Evolutionary conservation across 2,329 filamentous ascomycete genomes (phyloP).

Genomic region (Byssothecium circinans): DNA sequence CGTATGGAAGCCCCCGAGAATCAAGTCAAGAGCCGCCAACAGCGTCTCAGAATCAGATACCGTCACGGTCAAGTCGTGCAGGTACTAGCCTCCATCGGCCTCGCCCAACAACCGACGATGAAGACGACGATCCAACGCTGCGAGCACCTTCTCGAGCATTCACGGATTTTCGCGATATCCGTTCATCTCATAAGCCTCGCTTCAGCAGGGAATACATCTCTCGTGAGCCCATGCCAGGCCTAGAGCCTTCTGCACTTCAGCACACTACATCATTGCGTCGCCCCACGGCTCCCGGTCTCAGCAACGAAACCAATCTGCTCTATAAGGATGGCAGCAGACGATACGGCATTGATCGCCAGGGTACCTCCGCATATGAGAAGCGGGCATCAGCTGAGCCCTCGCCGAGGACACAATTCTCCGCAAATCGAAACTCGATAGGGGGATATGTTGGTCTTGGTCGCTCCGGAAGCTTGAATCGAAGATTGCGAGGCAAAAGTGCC

Average conservation of each 20-base stretch:
- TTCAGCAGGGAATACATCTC: conserved; percentile 41
- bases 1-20: conserved; percentile 31
- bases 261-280: conserved; percentile 32
- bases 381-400: conserved; percentile 24
- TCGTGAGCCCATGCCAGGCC: conserved; percentile 41
- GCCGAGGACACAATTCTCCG: conserved; percentile 27
- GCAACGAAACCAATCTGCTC: conserved; percentile 30
- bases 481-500: conserved; percentile 31
- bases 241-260: conserved; percentile 35
- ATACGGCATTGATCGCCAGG: conserved; percentile 33
- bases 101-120: conserved; percentile 32
- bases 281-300: conserved; percentile 27
- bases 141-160: conserved; percentile 53
- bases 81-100: conserved; percentile 43
- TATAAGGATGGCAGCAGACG: conserved; percentile 31
- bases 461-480: conserved; percentile 32
- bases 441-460: conserved; percentile 29
- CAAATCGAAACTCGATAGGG: conserved; percentile 33
- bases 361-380: conserved; percentile 37
- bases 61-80: conserved; percentile 35
- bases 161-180: conserved; percentile 47
- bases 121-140: conserved; percentile 44
- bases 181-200: conserved; percentile 25
- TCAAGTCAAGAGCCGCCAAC: conserved; percentile 31
- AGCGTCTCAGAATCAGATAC: conserved; percentile 18